Base-by-base conservation (phyloP, 495 filamentous ascomycete species). In the Podospora appendiculata region DNA sequence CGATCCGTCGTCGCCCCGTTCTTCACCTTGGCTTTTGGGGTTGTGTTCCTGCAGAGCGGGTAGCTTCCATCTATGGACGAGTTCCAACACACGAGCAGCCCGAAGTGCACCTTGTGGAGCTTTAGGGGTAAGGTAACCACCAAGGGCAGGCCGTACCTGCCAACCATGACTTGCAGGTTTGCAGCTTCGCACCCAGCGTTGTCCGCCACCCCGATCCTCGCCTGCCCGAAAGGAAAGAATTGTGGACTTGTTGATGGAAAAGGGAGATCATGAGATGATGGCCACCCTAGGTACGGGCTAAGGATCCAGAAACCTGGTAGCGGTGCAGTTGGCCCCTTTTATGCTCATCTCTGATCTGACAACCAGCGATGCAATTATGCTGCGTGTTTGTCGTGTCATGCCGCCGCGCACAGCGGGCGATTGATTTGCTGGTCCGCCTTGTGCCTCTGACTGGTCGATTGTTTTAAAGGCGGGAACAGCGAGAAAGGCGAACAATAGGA, bases 401-500 rank as follows among this genome's bases (percentile, higher is more conserved):
- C 13, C 9, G 36, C 9, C 13, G 36, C 10, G 36, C 36, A 7
- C 36, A 10, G 6, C 13, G 16, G 14, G 13, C 4, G 6, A 32
- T 32, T 45, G n/a, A 11, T 45, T 32, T 45, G 12, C 13, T 4
- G 9, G 36, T 38, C 36, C 13, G 2, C 36, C 9, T 38, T 45
- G 43, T 45, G 18, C 32, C 8, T 45, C 34, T 42, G 16, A 50
- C 1, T 52, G 54, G 49, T 45, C 51, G 34, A 50, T 51, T 45
- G 53, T 49, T 49, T 55, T 39, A 14, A 38, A 35, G 39, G 41
- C 34, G 32, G 56, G 55, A 52, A 55, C 14, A 41, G 33, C n/a
- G 36, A 45, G 46, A 12, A 14, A 25, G 41, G 17, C 35, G 49
- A 60, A 60, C 57, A 62, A 65, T 60, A 48, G 54, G 54, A 63